Evolutionary conservation across 2,329 filamentous ascomycete species (phyloP).

Genomic region (Fusarium sp.): DNA sequence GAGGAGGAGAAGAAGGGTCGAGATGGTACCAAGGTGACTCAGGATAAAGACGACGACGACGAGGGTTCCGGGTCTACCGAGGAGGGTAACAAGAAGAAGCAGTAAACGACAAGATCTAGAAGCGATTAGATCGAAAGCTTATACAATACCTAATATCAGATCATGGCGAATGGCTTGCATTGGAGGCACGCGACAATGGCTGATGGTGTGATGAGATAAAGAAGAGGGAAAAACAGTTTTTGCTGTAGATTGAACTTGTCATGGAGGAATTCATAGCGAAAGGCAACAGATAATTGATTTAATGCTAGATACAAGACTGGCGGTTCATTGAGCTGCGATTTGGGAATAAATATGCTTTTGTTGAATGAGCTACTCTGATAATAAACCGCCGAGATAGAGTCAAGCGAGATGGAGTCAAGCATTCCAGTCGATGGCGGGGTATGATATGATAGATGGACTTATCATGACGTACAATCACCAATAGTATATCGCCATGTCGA

Average conservation of each 20-base stretch:
- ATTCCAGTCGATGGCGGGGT: slow-evolving; percentile 13
- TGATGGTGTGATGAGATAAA: slow-evolving; percentile 11
- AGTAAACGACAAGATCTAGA: slow-evolving; percentile 12
- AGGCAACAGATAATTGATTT: slow-evolving; percentile 15
- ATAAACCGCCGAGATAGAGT: neutral
- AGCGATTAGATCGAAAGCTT: neutral
- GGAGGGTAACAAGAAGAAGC: slow-evolving; percentile 42
- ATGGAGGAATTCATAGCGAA: slow-evolving; percentile 25
- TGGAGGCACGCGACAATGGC: neutral
- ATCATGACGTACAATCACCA: slow-evolving; percentile 31
- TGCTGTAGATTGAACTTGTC: slow-evolving; percentile 1
- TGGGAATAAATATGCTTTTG: neutral
- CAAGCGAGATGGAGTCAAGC: too few species aligned
- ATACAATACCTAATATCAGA: slow-evolving; percentile 27
- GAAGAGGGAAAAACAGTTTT: neutral
- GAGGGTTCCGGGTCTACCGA: slow-evolving; percentile 37
- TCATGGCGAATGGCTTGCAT: slow-evolving; percentile 24
- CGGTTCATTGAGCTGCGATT: neutral
- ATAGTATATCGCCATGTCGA: neutral
- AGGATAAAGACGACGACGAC: slow-evolving; percentile 52
- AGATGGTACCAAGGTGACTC: slow-evolving; percentile 50
- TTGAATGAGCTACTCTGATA: neutral
- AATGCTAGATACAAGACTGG: neutral
- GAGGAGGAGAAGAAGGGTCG: slow-evolving; percentile 61
- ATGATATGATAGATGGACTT: slow-evolving; percentile 26